Conservation (phyloP, 352 stramenopile genomes). For the Phytophthora megakarya region DNA sequence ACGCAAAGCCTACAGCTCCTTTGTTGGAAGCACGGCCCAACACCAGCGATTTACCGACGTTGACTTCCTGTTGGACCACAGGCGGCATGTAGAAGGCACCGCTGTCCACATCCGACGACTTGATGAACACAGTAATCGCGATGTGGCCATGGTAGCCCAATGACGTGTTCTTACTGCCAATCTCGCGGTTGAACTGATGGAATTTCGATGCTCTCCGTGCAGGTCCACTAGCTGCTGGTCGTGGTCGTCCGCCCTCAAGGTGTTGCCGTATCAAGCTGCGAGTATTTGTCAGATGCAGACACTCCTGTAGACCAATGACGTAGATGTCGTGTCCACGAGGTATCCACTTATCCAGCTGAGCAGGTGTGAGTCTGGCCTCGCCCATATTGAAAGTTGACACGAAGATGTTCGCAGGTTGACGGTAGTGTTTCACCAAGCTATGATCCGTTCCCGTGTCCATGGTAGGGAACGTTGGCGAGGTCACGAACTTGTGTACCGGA, state of each 20-base stretch:
- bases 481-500: slow-evolving; percentile 41
- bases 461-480: slow-evolving; percentile 39
- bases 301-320: slow-evolving; percentile 89
- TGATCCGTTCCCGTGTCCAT: slow-evolving; percentile 29
- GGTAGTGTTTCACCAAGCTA: slow-evolving; percentile 41
- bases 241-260: slow-evolving; percentile 54
- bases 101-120: slow-evolving; percentile 60
- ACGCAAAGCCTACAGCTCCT: slow-evolving; percentile 86
- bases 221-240: slow-evolving; percentile 28
- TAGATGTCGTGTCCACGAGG: slow-evolving; percentile 83
- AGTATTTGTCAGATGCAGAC: slow-evolving; percentile 74
- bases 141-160: slow-evolving; percentile 90
- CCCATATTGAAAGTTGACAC: slow-evolving; percentile 89
- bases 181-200: slow-evolving; percentile 74
- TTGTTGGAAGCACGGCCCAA: slow-evolving; percentile 89
- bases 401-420: slow-evolving; percentile 67
- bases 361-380: slow-evolving; percentile 60
- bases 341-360: slow-evolving; percentile 78
- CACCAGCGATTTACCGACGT: slow-evolving; percentile 77
- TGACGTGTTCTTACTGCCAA: slow-evolving; percentile 79
- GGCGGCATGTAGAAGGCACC: slow-evolving; percentile 86
- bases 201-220: slow-evolving; percentile 35
- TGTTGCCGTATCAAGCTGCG: slow-evolving; percentile 63
- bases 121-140: slow-evolving; percentile 85
- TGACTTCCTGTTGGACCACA: slow-evolving; percentile 70